Evolutionary conservation across 2,329 filamentous ascomycete genomes (phyloP), one percentile per base, ranked within the genome.

Genomic region (Scedosporium boydii): DNA sequence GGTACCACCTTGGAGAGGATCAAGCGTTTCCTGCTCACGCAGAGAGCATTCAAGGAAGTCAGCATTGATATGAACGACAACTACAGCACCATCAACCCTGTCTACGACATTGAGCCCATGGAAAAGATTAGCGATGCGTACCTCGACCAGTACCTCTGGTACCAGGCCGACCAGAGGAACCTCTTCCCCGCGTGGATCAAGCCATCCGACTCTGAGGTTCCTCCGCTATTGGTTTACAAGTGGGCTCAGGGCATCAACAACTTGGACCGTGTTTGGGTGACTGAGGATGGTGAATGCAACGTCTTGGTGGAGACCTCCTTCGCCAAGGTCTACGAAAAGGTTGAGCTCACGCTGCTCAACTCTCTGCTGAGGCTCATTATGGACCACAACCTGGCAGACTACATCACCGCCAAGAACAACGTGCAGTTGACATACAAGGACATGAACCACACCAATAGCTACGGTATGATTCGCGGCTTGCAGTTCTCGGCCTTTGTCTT

Each of bases 1-100:
- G 95, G 95, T 64, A 99, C 95, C 1, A 98, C 95, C 0, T 75
- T 99, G 63, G 93, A 96, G 66, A 85, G 95, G 63, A 99, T 99
- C 78, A 99, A 99, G 81, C 89, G 95, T 58, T 98, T 98, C 80
- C 80, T 99, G 65, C 85, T 99, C 55, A 99, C 96, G 0, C 95
- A 99, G 73, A 87, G 95, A 74, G 95, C 96, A 1, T 99, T 99
- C 83, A 99, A 99, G 77, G 95, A 99, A 76, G 95, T 99, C 55
- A 95, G 93, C 62, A 99, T 99, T 68, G 95, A 99, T 72, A 99
- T 99, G 95, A 99, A 99, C 74, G 95, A 99, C 78, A 99, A 99
- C 72, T 99, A 99, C 78, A 98, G 87, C 80, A 93, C 91, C 18
- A 99, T 99, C 80, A 99, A 99, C 72, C 96, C 95, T 0, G 95